A percentile compares a stretch with the other conserved stretches of the same genome.
These are phyloP conservation scores for Neurospora tetraspora DNA, from an alignment of 495 filamentous ascomycete genomes.

Conservation along the genomic window DNA sequence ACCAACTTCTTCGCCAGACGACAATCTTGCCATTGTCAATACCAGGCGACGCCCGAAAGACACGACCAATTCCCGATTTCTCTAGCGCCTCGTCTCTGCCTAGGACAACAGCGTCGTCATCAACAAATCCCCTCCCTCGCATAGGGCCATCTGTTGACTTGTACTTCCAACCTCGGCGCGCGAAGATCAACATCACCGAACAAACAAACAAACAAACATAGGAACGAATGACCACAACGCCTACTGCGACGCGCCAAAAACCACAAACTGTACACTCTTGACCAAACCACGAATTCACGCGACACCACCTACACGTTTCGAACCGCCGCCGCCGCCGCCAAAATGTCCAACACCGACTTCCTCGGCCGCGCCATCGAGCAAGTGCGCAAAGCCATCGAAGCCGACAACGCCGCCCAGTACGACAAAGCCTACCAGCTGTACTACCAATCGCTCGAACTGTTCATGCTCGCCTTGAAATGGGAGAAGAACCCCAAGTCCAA, in stretches of 20 bases:
- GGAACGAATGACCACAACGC: neutral
- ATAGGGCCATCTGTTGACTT: neutral
- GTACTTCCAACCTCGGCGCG: neutral
- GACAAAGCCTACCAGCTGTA: conserved; percentile 93
- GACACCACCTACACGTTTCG: neutral
- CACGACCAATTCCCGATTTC: neutral
- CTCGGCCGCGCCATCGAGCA: conserved; percentile 88
- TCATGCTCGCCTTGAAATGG: conserved; percentile 96
- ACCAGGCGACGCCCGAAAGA: neutral
- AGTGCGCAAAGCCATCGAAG: conserved; percentile 94
- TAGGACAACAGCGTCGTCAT: neutral
- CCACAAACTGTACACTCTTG: neutral
- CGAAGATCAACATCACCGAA: neutral
- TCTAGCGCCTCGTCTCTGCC: neutral
- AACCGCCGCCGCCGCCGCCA: neutral
- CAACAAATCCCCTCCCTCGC: neutral
- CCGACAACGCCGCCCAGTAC: conserved; percentile 91
- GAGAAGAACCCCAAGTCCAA: conserved; percentile 95
- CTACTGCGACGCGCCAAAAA: neutral
- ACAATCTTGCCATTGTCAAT: neutral
- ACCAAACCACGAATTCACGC: neutral
- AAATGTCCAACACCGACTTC: conserved; percentile 96
- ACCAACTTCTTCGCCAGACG: neutral
- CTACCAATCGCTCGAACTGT: conserved; percentile 86
- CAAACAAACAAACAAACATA: neutral